Evolutionary conservation across 345 rosid genomes (phyloP), one percentile per base, ranked within the genome.

Genomic region (Balakata baccata): DNA sequence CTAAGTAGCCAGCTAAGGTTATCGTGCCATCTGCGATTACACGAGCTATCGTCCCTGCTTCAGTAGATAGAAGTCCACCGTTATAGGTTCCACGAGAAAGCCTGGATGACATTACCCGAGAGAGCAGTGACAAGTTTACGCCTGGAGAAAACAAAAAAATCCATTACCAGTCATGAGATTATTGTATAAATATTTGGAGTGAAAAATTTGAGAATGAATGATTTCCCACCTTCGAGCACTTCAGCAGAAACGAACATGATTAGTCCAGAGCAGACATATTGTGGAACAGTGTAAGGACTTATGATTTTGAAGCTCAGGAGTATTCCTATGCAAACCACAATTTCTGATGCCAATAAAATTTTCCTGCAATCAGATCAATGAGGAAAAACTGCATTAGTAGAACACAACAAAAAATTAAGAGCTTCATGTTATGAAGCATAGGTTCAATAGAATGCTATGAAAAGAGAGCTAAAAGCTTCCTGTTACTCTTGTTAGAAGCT

Each of bases 61-160:
- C 98, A 5, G 98, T 96, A 0, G 98, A 96, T 1, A 96, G 87
- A 54, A 96, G 77, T 20, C 99, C 99, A 0, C 98, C 98, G 47
- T 96, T 96, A 87, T 88, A 96, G 22, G 99, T 96, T 81, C 99
- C 98, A 1, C 91, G 88, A 0, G 99, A 89, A 52, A 93, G 93
- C 84, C 99, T 85, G 22, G 99, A 91, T 9, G 99, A 96, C 99
- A 96, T 93, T 43, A 96, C 98, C 9, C 97, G 86, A 23, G 99
- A 96, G 11, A 96, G 90, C 72, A 96, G 85, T 2, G 99, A 86
- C 71, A 96, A 82, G 81, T 93, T 96, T 51, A 96, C 98, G 23
- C 99, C 99, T 95, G 79, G 9, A 56, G 11, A 34, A 38, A 50
- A 18, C 0, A 16, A 46, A 18, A 18, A 13, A 43, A 46, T 9